Evolutionary conservation across 2,329 filamentous ascomycete genomes (phyloP), one percentile per base, ranked within the genome.

Genomic region (Colletotrichum sp.): DNA sequence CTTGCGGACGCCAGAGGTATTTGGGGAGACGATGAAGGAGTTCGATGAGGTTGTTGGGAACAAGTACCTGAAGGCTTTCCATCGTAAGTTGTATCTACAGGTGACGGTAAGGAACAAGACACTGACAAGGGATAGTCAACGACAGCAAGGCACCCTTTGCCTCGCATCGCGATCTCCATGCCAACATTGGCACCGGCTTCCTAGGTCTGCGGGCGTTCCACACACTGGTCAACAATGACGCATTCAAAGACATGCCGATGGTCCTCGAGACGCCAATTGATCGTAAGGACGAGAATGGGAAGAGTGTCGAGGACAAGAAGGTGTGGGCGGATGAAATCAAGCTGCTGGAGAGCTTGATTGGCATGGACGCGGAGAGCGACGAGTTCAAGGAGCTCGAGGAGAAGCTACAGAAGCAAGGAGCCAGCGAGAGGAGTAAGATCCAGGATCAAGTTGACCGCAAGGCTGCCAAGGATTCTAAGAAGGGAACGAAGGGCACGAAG

Each of bases 251-350:
- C 30, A 85, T 98, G 80, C 97, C 97, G 6, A 95, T 99, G 92
- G 93, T 99, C 3, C 90, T 99, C 9, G 97, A 99, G 87, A 99
- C 97, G n/a, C 97, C 97, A 8, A 96, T 97, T 78, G 95, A 98
- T 77, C 89, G 90, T 49, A 91, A 92, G 62, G 92, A 91, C 21
- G 86, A 89, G 64, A 89, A 93, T 78, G 94, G 94, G 59, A 93
- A 93, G 83, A 89, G 89, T 32, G 84, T 93, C 49, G 94, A 98
- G 81, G 95, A 98, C 84, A 95, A 93, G 84, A 88, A 91, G 69
- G 90, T 98, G 18, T 99, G 96, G 96, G 96, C 96, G 1, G 90
- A 93, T 62, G 97, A 99, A 87, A 99, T 99, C 85, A 98, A 98
- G 87, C 88, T 99, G 78, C 90, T 99, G 7, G 97, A 99, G 86